These are phyloP conservation scores for Eragrostis nindensis DNA, from an alignment of 176 grass and related monocot species.

Conservation along the genomic window DNA sequence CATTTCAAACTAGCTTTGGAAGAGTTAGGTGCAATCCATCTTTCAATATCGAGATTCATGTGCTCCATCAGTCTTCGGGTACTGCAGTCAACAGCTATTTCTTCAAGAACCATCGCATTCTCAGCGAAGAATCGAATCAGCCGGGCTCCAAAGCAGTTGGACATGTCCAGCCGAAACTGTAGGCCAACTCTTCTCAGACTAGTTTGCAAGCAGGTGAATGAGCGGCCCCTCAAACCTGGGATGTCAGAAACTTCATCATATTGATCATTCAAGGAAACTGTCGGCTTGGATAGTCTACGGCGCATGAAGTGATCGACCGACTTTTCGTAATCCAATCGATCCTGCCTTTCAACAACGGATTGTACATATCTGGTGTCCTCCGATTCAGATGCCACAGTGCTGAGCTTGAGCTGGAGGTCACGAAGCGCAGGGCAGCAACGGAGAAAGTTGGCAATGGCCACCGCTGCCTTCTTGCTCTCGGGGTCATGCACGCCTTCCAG, in stretches of 20 bases:
- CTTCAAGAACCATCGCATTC: not conserved
- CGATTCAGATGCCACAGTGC: not conserved
- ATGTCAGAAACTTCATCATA: not conserved
- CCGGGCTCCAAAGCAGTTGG: not conserved
- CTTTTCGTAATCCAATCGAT: not conserved
- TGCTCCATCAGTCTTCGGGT: not conserved
- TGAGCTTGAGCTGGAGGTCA: conserved; percentile 9
- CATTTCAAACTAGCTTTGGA: not conserved
- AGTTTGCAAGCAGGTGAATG: not conserved
- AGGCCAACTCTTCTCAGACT: not conserved
- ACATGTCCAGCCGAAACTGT: not conserved
- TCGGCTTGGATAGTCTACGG: not conserved
- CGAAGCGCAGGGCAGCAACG: not conserved
- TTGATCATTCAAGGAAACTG: not conserved
- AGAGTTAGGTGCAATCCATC: not conserved
- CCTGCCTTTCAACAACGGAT: not conserved
- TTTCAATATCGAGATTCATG: not conserved
- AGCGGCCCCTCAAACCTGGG: not conserved
- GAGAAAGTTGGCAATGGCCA: conserved; percentile 21
- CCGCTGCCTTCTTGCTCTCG: not conserved
- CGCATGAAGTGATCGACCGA: not conserved
- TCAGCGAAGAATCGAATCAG: not conserved
- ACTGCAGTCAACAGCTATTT: not conserved
- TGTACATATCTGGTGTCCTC: too few relatives aligned
- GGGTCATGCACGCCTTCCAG: not conserved